These are phyloP conservation scores for Hirsutella rhossiliensis DNA, from an alignment of 2,329 filamentous ascomycete species.

Conservation along the genomic window DNA sequence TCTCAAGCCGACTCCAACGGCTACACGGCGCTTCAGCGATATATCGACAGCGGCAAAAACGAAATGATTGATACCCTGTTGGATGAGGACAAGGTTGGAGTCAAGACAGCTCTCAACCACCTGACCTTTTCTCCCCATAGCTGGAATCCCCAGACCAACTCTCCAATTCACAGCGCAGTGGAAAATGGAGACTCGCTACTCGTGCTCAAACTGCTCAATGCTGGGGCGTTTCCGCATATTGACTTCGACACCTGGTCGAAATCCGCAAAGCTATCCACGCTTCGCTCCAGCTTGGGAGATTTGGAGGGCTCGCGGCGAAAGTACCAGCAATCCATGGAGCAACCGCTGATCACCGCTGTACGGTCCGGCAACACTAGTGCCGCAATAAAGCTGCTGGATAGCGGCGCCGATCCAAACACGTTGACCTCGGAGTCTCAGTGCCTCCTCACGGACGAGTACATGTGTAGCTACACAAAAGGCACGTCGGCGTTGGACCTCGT, in stretches of 20 bases:
- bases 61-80: conserved; percentile 37
- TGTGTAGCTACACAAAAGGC: conserved; percentile 23
- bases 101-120: conserved; percentile 35
- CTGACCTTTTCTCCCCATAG: not conserved
- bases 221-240: conserved; percentile 47
- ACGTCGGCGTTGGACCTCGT: conserved; percentile 50
- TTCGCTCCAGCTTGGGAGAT: conserved; percentile 18
- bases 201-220: conserved; percentile 48
- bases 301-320: not conserved
- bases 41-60: conserved; percentile 37
- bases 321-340: not conserved
- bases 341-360: conserved; percentile 45
- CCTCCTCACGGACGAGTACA: conserved; percentile 20
- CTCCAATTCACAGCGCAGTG: conserved; percentile 49
- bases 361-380: conserved; percentile 28
- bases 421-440: conserved; percentile 30
- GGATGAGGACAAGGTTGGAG: conserved; percentile 45
- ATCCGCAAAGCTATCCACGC: conserved; percentile 33
- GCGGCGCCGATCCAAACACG: conserved; percentile 54
- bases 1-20: conserved; percentile 58
- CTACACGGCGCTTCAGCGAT: conserved; percentile 54
- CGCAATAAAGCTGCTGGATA: conserved; percentile 45
- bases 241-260: conserved; percentile 55
- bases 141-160: conserved; percentile 22
- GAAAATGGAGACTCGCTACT: conserved; percentile 36